A percentile compares a stretch with the other conserved stretches of the same genome.
Evolutionary conservation across 768 basidiomycete genomes (phyloP).

Genomic region (Pisolithus marmoratus): DNA sequence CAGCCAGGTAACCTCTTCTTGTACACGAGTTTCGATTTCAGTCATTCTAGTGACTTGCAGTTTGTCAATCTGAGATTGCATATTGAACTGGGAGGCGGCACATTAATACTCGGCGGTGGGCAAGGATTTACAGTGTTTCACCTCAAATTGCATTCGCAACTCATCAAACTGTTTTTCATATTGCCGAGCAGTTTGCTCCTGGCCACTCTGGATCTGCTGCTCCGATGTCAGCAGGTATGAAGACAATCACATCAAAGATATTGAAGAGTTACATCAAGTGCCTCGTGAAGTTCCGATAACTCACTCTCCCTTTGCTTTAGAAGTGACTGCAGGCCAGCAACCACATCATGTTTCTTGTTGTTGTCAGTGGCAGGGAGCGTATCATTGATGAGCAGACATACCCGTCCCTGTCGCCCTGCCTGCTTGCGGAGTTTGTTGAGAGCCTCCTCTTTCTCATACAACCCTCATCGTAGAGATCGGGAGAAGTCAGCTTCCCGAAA

Average conservation of each 20-base stretch:
- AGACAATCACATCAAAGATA: too few relatives aligned
- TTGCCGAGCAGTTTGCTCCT: neutral
- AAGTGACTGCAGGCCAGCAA: neutral
- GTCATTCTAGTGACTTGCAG: neutral
- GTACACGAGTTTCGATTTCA: neutral
- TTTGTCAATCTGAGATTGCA: too few relatives aligned
- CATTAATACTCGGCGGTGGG: neutral
- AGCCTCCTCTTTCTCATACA: neutral
- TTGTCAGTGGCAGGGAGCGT: neutral
- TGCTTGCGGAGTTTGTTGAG: neutral
- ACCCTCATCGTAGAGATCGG: neutral
- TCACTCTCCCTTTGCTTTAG: too few relatives aligned
- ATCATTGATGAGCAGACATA: neutral
- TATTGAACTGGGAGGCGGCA: neutral
- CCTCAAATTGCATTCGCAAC: neutral
- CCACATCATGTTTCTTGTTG: neutral
- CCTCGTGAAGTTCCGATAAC: too few relatives aligned
- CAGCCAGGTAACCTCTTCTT: neutral
- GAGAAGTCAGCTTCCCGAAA: constrained; percentile 1
- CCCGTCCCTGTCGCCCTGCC: neutral
- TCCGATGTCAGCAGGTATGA: too few relatives aligned
- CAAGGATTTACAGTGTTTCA: neutral
- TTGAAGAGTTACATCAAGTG: too few relatives aligned
- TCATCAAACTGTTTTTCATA: neutral
- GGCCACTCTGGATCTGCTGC: neutral